Evolutionary conservation across 2,329 filamentous ascomycete genomes (phyloP), one percentile per base, ranked within the genome.

Genomic region (Phoma sp.): DNA sequence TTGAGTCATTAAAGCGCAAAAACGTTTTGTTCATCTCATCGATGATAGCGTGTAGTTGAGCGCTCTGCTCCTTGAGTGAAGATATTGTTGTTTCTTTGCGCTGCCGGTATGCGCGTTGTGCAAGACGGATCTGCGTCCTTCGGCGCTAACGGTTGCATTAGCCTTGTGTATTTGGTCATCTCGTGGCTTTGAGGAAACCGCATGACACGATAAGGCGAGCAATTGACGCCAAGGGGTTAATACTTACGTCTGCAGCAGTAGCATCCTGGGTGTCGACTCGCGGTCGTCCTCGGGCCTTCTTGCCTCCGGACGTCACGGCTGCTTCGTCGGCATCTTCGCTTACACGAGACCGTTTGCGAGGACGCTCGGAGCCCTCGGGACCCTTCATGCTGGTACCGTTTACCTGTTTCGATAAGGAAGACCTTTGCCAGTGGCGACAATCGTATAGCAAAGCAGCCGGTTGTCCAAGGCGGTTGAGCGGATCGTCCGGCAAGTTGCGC

Each of bases 51-150:
- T 88, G 84, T n/a, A 96, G 82, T 20, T 84, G 81, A 47, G 86
- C 79, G 21, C 93, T 90, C 56, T 87, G 83, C 47, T 84, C 82
- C 68, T 92, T 88, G 10, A 96, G 80, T 1, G 84, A 85, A 23
- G 85, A 83, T 50, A 96, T 93, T 5, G 90, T 89, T 18, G 84
- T 88, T 69, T 96, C 92, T 75, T 96, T 96, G 45, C 92, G 87
- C 66, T 89, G 86, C 14, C 92, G 86, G 69, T 96, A 96, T 1
- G 91, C 91, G 61, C 92, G 82, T 73, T 96, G 92, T 2, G 92
- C 92, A 48, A 93, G 83, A 20, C 92, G 87, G 59, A 96, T 95
- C 71, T 96, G 92, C 5, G 91, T 93, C 48, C 92, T 85, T 46
- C 92, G 88, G 57, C 91, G 88, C 89, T 90, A 25, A 15, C 45